Base-by-base conservation (phyloP, 2,329 filamentous ascomycete species). In the Colletotrichum sojae region DNA sequence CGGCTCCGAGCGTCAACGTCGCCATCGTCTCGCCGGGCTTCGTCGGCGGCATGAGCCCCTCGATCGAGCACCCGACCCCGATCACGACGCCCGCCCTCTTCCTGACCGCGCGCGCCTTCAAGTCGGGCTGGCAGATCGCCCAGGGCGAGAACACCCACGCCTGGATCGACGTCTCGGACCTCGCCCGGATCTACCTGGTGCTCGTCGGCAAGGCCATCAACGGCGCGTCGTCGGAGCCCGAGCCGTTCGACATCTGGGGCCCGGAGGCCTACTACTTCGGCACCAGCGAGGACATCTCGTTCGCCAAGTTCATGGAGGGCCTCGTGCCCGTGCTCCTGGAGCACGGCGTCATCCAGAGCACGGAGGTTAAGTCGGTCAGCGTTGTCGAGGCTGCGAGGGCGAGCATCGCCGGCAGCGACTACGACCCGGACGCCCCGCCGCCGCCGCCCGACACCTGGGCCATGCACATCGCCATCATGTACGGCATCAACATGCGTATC, bases 31-130 rank as follows among this genome's bases (percentile, higher is more conserved):
- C 71, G 5, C 70, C 72, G 5, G 72, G 69, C 4, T 70, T 70
- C 36, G 72, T 73, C 10, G 70, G 70, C 46, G 73, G 73, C 46
- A 68, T 69, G 56, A 73, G 69, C 46, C 66, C 69, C 3, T 73
- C 69, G 15, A 62, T 73, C 8, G 36, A 66, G 39, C 61, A 74
- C 55, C 66, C 71, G 18, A 70, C 63, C 18, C 68, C 72, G n/a
- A 71, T 73, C 59, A 69, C 58, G 16, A 71, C 36, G 36, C 54
- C 60, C 27, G 70, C 71, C n/a, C 61, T 53, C 31, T 63, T 69
- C 16, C 64, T 52, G 16, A 69, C 65, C 45, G 59, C 56, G 2
- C 63, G 63, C 2, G 63, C 63, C 13, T 53, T 66, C 56, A 66
- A 61, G 56, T 61, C 63, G 10, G 63, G 63, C 48, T 66, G 63